Percentiles rank a stretch among this genome's conserved stretches.
Evolutionary conservation across 2,329 filamentous ascomycete species (phyloP).

Genomic region (Colletotrichum musicola): DNA sequence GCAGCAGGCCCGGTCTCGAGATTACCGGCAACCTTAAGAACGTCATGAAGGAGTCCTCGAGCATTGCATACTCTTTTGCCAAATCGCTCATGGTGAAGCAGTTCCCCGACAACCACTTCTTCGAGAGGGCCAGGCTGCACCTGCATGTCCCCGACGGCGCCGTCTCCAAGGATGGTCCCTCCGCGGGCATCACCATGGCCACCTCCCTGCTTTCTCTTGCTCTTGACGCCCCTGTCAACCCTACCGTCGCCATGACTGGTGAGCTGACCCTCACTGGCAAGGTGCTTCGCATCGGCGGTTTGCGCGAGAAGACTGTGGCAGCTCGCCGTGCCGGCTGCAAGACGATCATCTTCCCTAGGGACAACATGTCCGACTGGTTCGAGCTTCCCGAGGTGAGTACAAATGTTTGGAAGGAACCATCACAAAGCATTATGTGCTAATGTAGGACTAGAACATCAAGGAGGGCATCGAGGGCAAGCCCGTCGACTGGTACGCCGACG

Average conservation of each 20-base stretch:
- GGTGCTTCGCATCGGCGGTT: conserved; percentile 91
- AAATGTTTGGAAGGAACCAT: neutral
- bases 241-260: conserved; percentile 96
- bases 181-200: conserved; percentile 98
- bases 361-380: conserved; percentile 97
- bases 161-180: conserved; percentile 93
- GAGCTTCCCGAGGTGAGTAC: conserved; percentile 91
- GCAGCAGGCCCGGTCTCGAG: conserved; percentile 83
- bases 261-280: conserved; percentile 98
- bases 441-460: conserved; percentile 86
- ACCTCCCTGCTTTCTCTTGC: conserved; percentile 89
- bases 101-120: conserved; percentile 93
- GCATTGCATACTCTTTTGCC: conserved; percentile 95
- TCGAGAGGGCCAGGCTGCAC: conserved; percentile 95
- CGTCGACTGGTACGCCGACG: conserved; percentile 92
- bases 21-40: conserved; percentile 95
- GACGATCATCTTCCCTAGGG: conserved; percentile 93
- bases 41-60: conserved; percentile 98
- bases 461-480: conserved; percentile 92
- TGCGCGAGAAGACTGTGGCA: conserved; percentile 97
- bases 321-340: conserved; percentile 92
- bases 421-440: neutral
- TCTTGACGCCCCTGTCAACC: conserved; percentile 81
- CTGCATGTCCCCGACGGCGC: conserved; percentile 97
- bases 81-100: conserved; percentile 88